Percentiles rank a stretch among this genome's conserved stretches.
phyloP scores from a whole-genome alignment of 352 stramenopile genomes.

The Globisporangium viniferum region DNA sequence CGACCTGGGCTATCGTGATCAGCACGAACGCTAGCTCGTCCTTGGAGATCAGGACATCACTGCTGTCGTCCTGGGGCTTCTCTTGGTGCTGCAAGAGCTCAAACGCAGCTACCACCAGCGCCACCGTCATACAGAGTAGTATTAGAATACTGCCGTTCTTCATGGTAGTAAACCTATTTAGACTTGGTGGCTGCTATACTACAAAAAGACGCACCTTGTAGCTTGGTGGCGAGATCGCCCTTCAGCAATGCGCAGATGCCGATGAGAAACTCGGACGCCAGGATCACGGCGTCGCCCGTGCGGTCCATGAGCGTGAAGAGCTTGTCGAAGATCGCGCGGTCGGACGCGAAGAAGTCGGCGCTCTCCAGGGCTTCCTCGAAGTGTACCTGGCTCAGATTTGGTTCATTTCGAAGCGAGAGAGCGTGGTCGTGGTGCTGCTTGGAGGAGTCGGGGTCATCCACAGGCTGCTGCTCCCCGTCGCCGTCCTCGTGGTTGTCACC shows the following conservation, averaged over 20 bases:
- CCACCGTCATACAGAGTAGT: background rate
- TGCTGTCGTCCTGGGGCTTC: slow-evolving; percentile 5
- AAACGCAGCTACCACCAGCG: slow-evolving; percentile 11
- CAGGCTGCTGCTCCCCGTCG: slow-evolving; percentile 1
- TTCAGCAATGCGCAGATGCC: slow-evolving; percentile 37
- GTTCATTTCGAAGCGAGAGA: slow-evolving; percentile 14
- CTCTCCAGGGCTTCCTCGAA: slow-evolving; percentile 43
- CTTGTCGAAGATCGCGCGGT: slow-evolving; percentile 48
- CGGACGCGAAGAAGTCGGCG: slow-evolving; percentile 38
- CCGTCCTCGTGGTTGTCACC: background rate
- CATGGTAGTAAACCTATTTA: background rate
- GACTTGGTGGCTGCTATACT: background rate
- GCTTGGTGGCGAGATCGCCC: slow-evolving; percentile 35
- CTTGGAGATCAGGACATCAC: background rate
- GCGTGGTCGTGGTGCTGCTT: background rate
- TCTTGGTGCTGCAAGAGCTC: slow-evolving; percentile 15
- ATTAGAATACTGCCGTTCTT: background rate
- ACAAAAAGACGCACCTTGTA: slow-evolving; percentile 32
- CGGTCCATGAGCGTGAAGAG: slow-evolving; percentile 63
- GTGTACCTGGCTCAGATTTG: slow-evolving; percentile 31
- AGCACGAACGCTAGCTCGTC: slow-evolving; percentile 42
- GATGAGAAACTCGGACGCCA: slow-evolving; percentile 43
- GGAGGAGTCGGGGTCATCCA: background rate
- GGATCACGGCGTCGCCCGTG: slow-evolving; percentile 50
- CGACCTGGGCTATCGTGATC: slow-evolving; percentile 37